A percentile compares a stretch with the other conserved stretches of the same genome.
Conservation (phyloP, 352 stramenopile species). For the Phytopythium aichiense region DNA sequence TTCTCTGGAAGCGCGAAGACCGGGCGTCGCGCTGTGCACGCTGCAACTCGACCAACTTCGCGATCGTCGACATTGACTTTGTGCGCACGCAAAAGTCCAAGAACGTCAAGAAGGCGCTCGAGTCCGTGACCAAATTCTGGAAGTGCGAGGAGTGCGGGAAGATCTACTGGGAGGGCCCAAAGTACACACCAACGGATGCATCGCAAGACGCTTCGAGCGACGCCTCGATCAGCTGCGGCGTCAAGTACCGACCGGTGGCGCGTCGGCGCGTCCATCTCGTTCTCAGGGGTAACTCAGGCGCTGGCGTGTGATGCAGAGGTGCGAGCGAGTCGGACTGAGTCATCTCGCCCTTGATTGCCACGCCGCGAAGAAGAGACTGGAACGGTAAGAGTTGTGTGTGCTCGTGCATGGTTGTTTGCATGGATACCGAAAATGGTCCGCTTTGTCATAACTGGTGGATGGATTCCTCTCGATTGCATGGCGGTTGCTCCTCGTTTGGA, state of each 20-base stretch:
- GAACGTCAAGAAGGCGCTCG: constrained; percentile 25
- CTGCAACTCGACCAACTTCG: constrained; percentile 44
- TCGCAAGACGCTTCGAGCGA: neutral
- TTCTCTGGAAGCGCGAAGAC: constrained; percentile 27
- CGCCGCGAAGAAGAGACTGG: neutral
- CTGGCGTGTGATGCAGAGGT: neutral
- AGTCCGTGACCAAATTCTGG: constrained; percentile 34
- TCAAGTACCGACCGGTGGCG: constrained; percentile 21
- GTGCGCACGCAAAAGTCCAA: constrained; percentile 26
- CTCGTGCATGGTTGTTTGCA: neutral
- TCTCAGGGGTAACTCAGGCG: neutral
- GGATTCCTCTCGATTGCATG: too few species aligned
- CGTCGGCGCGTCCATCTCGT: constrained; percentile 5
- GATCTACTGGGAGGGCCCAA: constrained; percentile 73
- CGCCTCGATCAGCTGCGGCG: constrained; percentile 6
- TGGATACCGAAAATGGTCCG: too few species aligned
- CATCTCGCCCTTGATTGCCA: neutral
- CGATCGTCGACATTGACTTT: constrained; percentile 19
- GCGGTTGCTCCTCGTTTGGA: neutral
- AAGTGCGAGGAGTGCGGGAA: constrained; percentile 48
- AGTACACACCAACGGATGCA: constrained; percentile 40
- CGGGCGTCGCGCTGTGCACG: constrained; percentile 42
- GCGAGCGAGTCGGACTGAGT: neutral
- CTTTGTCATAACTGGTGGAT: neutral
- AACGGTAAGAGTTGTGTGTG: neutral